Percentiles rank a stretch among this genome's conserved stretches.
These are phyloP conservation scores for Beauveria pseudobassiana DNA, from an alignment of 2,329 filamentous ascomycete species.

Conservation along the genomic window DNA sequence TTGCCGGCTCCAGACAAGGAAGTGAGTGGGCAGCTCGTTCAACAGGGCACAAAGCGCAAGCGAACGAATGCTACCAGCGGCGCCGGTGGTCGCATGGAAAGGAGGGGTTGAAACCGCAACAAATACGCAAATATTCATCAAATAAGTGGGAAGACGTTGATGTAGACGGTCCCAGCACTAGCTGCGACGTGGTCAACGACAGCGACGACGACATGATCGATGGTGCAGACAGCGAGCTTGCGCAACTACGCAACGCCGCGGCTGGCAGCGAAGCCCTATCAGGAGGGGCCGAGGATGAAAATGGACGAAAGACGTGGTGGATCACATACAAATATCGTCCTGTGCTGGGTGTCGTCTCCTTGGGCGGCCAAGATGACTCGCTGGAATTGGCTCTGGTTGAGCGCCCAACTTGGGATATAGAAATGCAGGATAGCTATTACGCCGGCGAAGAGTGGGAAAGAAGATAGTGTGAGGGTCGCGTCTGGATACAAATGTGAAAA, in stretches of 20 bases:
- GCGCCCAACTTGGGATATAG: slow-evolving; percentile 74
- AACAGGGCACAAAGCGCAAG: slow-evolving; percentile 45
- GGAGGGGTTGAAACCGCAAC: slow-evolving; percentile 37
- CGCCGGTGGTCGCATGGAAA: slow-evolving; percentile 46
- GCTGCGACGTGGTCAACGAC: slow-evolving; percentile 26
- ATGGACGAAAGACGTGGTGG: slow-evolving; percentile 50
- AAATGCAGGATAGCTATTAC: slow-evolving; percentile 65
- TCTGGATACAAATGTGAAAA: neutral
- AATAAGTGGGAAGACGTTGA: slow-evolving; percentile 33
- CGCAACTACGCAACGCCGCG: slow-evolving; percentile 24
- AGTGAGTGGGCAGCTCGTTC: slow-evolving; percentile 22
- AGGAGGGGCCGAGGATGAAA: slow-evolving; percentile 13
- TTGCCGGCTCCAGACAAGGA: slow-evolving; percentile 34
- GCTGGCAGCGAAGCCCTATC: slow-evolving; percentile 16
- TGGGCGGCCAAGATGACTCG: slow-evolving; percentile 31
- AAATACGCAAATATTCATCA: slow-evolving; percentile 33
- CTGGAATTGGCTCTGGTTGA: slow-evolving; percentile 85
- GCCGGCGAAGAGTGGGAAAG: slow-evolving; percentile 48
- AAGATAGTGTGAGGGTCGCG: slow-evolving; percentile 12
- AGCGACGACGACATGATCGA: slow-evolving; percentile 32
- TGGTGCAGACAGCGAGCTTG: slow-evolving; percentile 24
- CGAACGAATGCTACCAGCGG: slow-evolving; percentile 40
- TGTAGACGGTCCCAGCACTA: slow-evolving; percentile 30
- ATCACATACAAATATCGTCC: slow-evolving; percentile 88
- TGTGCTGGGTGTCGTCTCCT: slow-evolving; percentile 65